phyloP scores from a whole-genome alignment of 371 early-diverging fungal species.

The Apophysomyces trapeziformis region DNA sequence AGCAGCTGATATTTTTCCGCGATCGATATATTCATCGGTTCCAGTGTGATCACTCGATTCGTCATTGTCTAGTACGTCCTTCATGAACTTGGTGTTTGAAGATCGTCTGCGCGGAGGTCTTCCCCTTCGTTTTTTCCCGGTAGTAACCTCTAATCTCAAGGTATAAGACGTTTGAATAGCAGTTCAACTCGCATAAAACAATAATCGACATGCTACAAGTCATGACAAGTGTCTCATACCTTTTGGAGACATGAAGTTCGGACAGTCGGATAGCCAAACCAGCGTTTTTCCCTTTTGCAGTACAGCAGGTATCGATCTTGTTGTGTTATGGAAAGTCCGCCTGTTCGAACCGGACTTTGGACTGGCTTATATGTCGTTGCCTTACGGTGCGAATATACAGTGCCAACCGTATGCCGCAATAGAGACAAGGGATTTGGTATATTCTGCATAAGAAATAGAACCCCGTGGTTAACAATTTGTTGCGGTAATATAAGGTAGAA shows the following conservation, averaged over 20 bases:
- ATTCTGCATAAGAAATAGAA: too few relatives aligned
- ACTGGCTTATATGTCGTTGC: too few relatives aligned
- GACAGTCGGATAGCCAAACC: not conserved
- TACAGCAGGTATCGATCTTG: too few relatives aligned
- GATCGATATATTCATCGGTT: conserved; percentile 12
- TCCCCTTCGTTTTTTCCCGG: conserved; percentile 20
- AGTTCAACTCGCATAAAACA: not conserved
- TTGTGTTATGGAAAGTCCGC: too few relatives aligned
- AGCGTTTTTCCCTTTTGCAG: too few relatives aligned
- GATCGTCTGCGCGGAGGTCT: conserved; percentile 23
- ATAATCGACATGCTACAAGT: not conserved
- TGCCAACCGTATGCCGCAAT: too few relatives aligned
- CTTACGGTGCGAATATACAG: too few relatives aligned
- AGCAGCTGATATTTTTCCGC: not conserved
- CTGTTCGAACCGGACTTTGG: too few relatives aligned
- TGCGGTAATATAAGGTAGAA: too few relatives aligned
- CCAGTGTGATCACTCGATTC: not conserved
- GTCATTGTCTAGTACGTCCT: conserved; percentile 1
- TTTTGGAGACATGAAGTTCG: not conserved
- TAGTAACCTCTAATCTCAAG: conserved; percentile 12
- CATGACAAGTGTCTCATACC: not conserved
- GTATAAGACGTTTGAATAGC: not conserved
- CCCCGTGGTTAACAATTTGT: too few relatives aligned
- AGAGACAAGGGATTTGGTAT: too few relatives aligned
- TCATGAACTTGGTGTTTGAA: not conserved